These are phyloP conservation scores for Salicornia ramosissima DNA, from an alignment of 148 eudicot genomes.

Conservation along the genomic window DNA sequence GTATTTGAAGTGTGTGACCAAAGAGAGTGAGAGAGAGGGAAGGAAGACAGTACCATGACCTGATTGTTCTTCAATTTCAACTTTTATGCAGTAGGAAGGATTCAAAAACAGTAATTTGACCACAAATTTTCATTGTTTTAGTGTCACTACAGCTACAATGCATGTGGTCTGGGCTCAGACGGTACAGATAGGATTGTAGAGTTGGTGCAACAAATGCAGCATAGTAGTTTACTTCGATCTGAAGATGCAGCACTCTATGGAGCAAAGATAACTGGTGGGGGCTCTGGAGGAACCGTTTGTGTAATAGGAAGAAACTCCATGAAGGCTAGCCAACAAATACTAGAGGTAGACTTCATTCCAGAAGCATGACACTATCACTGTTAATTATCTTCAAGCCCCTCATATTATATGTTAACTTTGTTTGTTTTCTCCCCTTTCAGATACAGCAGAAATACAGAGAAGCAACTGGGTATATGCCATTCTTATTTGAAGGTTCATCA, in stretches of 20 bases:
- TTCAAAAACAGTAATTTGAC: too few relatives aligned
- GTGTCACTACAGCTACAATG: slow-evolving; percentile 98
- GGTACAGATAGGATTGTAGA: slow-evolving; percentile 92
- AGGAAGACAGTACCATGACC: too few relatives aligned
- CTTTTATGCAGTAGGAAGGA: too few relatives aligned
- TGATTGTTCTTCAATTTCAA: too few relatives aligned
- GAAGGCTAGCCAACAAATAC: slow-evolving; percentile 67
- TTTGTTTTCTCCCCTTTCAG: too few relatives aligned
- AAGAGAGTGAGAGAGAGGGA: too few relatives aligned
- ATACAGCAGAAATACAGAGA: slow-evolving; percentile 75
- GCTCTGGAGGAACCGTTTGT: slow-evolving; percentile 97
- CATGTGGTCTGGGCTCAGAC: slow-evolving; percentile 97
- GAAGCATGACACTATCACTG: not conserved
- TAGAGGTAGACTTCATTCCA: slow-evolving; percentile 49
- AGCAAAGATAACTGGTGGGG: slow-evolving; percentile 96
- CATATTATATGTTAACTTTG: slow-evolving; percentile 7
- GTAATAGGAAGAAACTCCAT: slow-evolving; percentile 73
- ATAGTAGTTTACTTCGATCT: slow-evolving; percentile 38
- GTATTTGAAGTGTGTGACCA: too few relatives aligned
- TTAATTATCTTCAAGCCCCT: too few relatives aligned
- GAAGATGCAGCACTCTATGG: slow-evolving; percentile 73
- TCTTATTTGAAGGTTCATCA: slow-evolving; percentile 90
- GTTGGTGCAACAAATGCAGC: slow-evolving; percentile 88
- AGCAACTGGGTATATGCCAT: slow-evolving; percentile 79
- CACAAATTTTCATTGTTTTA: too few relatives aligned